phyloP scores from a whole-genome alignment of 1,284 basidiomycete species.

The Pseudozyma sp. region DNA sequence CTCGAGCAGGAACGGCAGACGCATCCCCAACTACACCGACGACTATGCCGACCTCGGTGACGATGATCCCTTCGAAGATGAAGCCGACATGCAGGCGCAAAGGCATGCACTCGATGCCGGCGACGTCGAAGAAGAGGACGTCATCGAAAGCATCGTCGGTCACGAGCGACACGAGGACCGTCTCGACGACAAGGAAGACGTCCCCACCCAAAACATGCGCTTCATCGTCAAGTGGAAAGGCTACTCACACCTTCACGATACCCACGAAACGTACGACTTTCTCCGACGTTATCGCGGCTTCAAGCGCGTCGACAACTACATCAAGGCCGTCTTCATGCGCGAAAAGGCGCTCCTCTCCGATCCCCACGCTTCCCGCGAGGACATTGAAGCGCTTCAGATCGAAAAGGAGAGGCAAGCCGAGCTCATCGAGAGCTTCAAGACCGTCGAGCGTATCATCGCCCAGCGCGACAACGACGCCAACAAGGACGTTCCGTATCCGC shows the following conservation, averaged over 20 bases:
- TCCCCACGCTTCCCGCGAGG: conserved; percentile 83
- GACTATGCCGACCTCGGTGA: conserved; percentile 64
- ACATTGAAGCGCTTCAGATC: conserved; percentile 81
- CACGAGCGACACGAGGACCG: conserved; percentile 68
- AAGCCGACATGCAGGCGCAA: conserved; percentile 50
- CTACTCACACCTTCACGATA: conserved; percentile 76
- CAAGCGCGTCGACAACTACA: conserved; percentile 99
- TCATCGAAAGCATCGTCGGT: conserved; percentile 70
- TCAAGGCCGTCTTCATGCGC: conserved; percentile 79
- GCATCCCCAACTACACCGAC: conserved; percentile 68
- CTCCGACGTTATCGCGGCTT: conserved; percentile 86
- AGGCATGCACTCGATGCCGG: conserved; percentile 25
- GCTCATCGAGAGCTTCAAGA: conserved; percentile 88
- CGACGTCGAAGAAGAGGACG: conserved; percentile 65
- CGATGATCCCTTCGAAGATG: conserved; percentile 67
- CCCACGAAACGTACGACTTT: conserved; percentile 95
- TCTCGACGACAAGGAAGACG: conserved; percentile 67
- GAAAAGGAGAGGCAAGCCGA: conserved; percentile 91
- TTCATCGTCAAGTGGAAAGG: conserved; percentile 71
- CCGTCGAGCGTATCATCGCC: conserved; percentile 89
- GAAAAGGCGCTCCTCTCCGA: conserved; percentile 80
- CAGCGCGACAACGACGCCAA: conserved; percentile 77
- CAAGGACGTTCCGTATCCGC: conserved; percentile 73
- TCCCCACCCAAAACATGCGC: conserved; percentile 69
- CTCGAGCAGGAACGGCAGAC: conserved; percentile 58